Conservation (phyloP, 2,329 filamentous ascomycete species). For the Colletotrichum sp. region DNA sequence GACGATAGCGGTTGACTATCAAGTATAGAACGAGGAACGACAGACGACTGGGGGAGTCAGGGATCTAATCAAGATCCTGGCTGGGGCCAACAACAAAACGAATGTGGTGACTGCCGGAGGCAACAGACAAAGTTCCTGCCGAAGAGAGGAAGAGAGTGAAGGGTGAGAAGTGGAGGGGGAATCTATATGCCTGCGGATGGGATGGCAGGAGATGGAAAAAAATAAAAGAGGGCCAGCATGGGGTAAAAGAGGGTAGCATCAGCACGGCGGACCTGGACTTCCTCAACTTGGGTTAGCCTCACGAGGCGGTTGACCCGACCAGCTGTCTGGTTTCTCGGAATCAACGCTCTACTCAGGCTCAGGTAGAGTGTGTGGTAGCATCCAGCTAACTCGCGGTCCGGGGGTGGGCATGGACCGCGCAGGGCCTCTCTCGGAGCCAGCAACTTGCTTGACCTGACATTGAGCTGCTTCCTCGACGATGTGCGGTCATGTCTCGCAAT, state of each 20-base stretch:
- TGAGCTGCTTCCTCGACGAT: constrained; percentile 6
- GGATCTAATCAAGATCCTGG: constrained; percentile 18
- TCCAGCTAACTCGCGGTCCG: not conserved
- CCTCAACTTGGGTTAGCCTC: constrained; percentile 10
- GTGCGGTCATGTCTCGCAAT: constrained; percentile 11
- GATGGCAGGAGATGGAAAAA: not conserved
- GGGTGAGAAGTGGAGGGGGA: constrained; percentile 11
- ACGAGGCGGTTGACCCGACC: constrained; percentile 13
- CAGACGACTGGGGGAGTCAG: not conserved
- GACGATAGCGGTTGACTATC: not conserved
- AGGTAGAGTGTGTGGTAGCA: constrained; percentile 4
- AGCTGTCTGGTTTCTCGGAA: constrained; percentile 9
- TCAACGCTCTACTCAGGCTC: constrained; percentile 12
- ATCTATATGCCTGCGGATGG: constrained; percentile 15
- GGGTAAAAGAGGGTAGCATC: constrained; percentile 15
- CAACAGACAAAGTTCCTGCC: constrained; percentile 17
- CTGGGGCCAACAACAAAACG: constrained; percentile 18
- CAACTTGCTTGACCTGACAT: not conserved
- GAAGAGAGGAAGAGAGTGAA: not conserved
- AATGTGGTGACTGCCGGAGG: constrained; percentile 21
- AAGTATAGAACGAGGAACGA: constrained; percentile 4
- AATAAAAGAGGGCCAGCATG: constrained; percentile 17
- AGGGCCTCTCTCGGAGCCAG: not conserved
- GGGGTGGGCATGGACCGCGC: constrained; percentile 5
- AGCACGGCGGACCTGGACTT: constrained; percentile 7